Evolutionary conservation across 2,329 filamentous ascomycete genomes (phyloP), one percentile per base, ranked within the genome.

Genomic region (Pseudovirgaria hyperparasitica): DNA sequence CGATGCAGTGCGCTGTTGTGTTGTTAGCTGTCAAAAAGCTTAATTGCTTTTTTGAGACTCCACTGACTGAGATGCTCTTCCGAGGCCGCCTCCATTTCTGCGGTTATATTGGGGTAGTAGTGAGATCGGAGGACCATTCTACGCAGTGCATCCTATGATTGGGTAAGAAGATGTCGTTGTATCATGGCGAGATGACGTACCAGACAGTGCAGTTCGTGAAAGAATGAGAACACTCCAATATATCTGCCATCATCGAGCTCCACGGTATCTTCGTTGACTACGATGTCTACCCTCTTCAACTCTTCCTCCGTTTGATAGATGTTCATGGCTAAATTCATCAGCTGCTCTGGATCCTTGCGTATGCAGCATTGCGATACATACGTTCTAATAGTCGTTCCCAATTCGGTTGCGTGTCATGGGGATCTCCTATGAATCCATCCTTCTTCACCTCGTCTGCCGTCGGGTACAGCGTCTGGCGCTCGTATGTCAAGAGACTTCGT

Each of bases 201-300:
- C n/a, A n/a, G n/a, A n/a, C 18, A 29, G 18, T 30, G 28, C 11
- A 30, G 24, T 18, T 30, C 28, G 11, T 26, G 24, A 14, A 26
- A 28, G 12, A 24, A 16, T 4, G 29, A 23, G n/a, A 31, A 11
- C 10, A 31, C 29, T 8, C 18, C 29, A 8, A 24, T 17, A 10
- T 31, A 24, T n/a, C 29, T 25, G 12, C 29, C 29, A 15, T 16
- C 29, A 28, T 24, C 23, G 21, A 31, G 13, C 22, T 16, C 9
- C 9, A 31, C 29, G 11, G 28, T n/a, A 8, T 28, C 19, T 6
- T 31, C 29, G 6, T 22, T 18, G n/a, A 31, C 16, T 3, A 23
- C 17, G 9, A 22, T 18, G 14, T 31, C 15, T 23, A 25, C 16
- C 16, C 22, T 6, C 8, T 6, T 12, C 14, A 31, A n/a, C 9